Percentiles rank a stretch among this genome's conserved stretches.
Conservation (phyloP, 1,284 basidiomycete species). For the Ganoderma sinense region DNA sequence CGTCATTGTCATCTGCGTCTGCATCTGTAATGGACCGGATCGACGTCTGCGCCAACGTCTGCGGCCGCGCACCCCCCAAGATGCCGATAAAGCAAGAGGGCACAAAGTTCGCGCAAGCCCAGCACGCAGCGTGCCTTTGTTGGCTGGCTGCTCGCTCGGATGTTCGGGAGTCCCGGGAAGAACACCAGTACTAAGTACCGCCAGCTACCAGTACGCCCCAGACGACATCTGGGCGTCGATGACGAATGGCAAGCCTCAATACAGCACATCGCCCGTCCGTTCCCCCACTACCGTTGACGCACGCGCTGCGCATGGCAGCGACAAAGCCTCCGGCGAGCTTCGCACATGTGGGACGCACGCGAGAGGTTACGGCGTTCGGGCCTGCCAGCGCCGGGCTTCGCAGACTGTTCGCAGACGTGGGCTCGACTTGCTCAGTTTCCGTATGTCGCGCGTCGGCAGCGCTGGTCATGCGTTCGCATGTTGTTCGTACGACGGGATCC, state of each 20-base stretch:
- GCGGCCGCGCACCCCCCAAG: not conserved
- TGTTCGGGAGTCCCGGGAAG: not conserved
- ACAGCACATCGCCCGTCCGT: not conserved
- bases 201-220: not conserved
- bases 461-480: not conserved
- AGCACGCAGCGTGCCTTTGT: not conserved
- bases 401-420: not conserved
- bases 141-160: not conserved
- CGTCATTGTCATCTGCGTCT: not conserved
- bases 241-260: not conserved
- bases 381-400: slow-evolving; percentile 8
- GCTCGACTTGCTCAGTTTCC: too few relatives aligned
- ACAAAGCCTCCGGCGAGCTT: not conserved
- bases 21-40: slow-evolving; percentile 17
- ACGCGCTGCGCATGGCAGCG: not conserved
- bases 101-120: not conserved
- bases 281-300: not conserved
- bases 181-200: too few relatives aligned
- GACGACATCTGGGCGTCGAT: not conserved
- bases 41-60: slow-evolving; percentile 20
- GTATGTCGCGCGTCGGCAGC: not conserved
- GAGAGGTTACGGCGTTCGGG: slow-evolving; percentile 19
- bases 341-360: slow-evolving; percentile 17
- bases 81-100: not conserved
- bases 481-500: not conserved